These are phyloP conservation scores for Musa balbisiana DNA, from an alignment of 202 grass and related monocot species.

Conservation along the genomic window DNA sequence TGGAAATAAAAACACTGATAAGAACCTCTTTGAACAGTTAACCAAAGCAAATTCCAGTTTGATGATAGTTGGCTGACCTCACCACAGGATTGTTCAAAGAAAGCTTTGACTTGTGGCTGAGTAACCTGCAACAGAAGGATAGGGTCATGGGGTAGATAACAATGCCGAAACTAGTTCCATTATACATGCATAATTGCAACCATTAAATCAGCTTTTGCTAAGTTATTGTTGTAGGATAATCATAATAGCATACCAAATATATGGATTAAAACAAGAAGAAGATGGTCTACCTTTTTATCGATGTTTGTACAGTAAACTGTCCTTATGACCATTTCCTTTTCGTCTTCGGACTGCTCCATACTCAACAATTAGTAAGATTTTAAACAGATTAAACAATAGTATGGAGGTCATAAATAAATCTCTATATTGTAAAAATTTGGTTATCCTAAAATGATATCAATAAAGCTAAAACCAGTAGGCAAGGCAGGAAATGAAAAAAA, in stretches of 20 bases:
- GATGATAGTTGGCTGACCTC: slow-evolving; percentile 24
- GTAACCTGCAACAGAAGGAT: slow-evolving; percentile 5
- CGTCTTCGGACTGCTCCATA: slow-evolving; percentile 58
- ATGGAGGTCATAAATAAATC: background rate
- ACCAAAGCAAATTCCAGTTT: background rate
- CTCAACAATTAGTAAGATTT: background rate
- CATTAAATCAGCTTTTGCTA: background rate
- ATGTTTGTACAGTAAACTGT: slow-evolving; percentile 99
- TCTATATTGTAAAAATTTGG: background rate
- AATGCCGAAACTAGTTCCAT: background rate
- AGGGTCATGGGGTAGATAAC: background rate
- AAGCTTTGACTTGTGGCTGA: slow-evolving; percentile 20
- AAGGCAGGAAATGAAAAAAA: slow-evolving; percentile 10
- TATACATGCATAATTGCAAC: background rate
- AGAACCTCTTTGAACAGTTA: background rate
- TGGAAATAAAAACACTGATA: slow-evolving; percentile 17
- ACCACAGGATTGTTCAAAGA: slow-evolving; percentile 33
- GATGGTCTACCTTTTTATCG: slow-evolving; percentile 71
- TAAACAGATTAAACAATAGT: background rate
- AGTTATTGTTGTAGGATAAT: background rate
- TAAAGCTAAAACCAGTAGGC: background rate
- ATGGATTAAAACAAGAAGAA: background rate
- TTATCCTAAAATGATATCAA: background rate
- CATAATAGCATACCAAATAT: background rate
- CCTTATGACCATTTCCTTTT: slow-evolving; percentile 87